Conservation (phyloP, 805 yeast species). For the Cyberlindnera petersonii region DNA sequence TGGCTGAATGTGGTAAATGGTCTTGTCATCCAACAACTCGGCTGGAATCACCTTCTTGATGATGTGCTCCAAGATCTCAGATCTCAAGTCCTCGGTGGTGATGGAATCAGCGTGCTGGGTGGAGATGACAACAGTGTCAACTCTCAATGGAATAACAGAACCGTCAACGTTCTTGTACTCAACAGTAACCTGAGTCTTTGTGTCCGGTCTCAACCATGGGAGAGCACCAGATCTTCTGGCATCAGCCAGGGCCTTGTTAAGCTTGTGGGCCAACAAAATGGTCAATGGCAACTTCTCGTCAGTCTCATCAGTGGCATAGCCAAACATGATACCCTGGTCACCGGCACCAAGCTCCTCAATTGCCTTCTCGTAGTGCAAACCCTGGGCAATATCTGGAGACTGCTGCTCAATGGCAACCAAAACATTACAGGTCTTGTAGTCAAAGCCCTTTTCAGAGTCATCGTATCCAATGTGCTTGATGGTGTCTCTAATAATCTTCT, state of each 20-base stretch:
- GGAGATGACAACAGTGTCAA: slow-evolving; percentile 95
- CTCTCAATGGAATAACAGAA: slow-evolving; percentile 93
- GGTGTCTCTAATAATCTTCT: slow-evolving; percentile 96
- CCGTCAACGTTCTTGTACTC: slow-evolving; percentile 94
- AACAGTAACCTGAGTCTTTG: slow-evolving; percentile 98
- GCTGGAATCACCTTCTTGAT: slow-evolving; percentile 91
- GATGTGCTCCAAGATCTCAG: slow-evolving; percentile 71
- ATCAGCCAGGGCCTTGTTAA: slow-evolving; percentile 93
- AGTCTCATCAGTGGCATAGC: slow-evolving; percentile 98
- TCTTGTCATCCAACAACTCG: slow-evolving; percentile 86
- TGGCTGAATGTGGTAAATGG: slow-evolving; percentile 97
- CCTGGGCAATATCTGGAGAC: slow-evolving; percentile 98
- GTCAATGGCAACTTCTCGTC: slow-evolving; percentile 97
- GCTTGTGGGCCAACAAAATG: slow-evolving; percentile 87
- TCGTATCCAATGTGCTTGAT: slow-evolving; percentile 98
- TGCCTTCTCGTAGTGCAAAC: slow-evolving; percentile 94
- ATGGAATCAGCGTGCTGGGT: slow-evolving; percentile 97
- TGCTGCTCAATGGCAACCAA: slow-evolving; percentile 99
- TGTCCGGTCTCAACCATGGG: slow-evolving; percentile 98
- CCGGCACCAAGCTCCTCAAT: slow-evolving; percentile 99
- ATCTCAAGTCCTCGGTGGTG: slow-evolving; percentile 88
- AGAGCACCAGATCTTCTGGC: slow-evolving; percentile 96
- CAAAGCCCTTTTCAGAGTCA: slow-evolving; percentile 92
- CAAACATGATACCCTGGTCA: slow-evolving; percentile 99
- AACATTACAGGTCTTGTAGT: slow-evolving; percentile 98